Conservation (phyloP, 2,329 filamentous ascomycete genomes). For the Aspergillus novoparasiticus region DNA sequence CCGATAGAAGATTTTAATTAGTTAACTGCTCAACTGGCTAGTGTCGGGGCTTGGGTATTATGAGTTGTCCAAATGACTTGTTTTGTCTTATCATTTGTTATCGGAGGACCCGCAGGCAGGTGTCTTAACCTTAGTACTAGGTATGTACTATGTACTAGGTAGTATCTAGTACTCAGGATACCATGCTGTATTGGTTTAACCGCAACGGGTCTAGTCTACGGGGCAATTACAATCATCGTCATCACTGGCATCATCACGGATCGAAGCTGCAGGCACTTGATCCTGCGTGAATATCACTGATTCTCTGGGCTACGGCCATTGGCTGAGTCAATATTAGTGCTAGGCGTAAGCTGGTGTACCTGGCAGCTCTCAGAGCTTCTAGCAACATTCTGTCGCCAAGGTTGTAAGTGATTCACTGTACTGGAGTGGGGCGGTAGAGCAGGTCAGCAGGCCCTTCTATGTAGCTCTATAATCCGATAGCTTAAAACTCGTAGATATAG, state of each 20-base stretch:
- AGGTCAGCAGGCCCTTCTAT: neutral
- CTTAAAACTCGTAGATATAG: neutral
- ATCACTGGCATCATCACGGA: neutral
- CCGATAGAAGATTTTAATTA: neutral
- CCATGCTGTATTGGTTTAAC: neutral
- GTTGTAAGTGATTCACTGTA: neutral
- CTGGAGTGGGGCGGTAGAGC: neutral
- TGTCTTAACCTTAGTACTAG: neutral
- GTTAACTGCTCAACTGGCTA: neutral
- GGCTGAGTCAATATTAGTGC: neutral
- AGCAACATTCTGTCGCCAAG: neutral
- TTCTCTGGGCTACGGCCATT: neutral
- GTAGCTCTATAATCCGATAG: neutral
- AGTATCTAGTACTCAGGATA: neutral
- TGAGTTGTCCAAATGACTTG: neutral
- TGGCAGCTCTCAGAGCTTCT: neutral
- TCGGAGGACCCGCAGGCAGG: neutral
- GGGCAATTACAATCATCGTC: neutral
- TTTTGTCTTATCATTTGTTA: neutral
- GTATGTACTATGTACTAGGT: neutral
- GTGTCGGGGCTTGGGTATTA: neutral
- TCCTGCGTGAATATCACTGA: neutral
- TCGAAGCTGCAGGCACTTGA: neutral
- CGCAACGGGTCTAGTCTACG: neutral
- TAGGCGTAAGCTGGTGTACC: neutral